A percentile compares a stretch with the other conserved stretches of the same genome.
Evolutionary conservation across 2,329 filamentous ascomycete genomes (phyloP).

Genomic region (Zopfia rhizophila): DNA sequence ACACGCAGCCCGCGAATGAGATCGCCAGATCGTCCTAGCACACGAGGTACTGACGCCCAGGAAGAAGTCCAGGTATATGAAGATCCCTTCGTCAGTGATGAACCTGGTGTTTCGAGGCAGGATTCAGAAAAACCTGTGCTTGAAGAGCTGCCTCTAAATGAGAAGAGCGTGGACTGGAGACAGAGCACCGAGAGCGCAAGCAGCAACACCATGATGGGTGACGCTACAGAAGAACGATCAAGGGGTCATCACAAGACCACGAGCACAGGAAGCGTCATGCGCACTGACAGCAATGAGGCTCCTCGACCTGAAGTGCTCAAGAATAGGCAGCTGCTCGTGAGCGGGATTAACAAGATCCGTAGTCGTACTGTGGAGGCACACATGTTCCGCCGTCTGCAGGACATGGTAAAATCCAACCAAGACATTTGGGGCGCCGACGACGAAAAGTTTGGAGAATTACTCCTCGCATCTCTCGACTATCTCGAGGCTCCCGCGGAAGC

Average conservation of each 20-base stretch:
- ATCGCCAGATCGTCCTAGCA: constrained; percentile 47
- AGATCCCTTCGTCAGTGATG: constrained; percentile 59
- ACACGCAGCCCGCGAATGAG: constrained; percentile 42
- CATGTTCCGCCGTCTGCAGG: constrained; percentile 81
- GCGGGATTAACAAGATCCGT: constrained; percentile 78
- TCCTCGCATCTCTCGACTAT: constrained; percentile 76
- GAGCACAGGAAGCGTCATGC: constrained; percentile 48
- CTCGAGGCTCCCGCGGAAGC: constrained; percentile 67
- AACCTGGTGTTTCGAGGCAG: constrained; percentile 33
- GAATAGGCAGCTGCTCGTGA: constrained; percentile 71
- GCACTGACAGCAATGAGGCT: constrained; percentile 40
- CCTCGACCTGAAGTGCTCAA: constrained; percentile 55
- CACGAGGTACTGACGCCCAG: constrained; percentile 41
- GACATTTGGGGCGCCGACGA: constrained; percentile 73
- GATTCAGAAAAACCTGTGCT: constrained; percentile 58
- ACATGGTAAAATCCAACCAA: constrained; percentile 73
- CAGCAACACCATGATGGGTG: constrained; percentile 40
- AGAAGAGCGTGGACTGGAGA: constrained; percentile 52
- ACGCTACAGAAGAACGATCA: constrained; percentile 34
- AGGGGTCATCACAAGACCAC: constrained; percentile 50
- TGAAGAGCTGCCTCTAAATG: constrained; percentile 62
- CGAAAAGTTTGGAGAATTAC: constrained; percentile 74
- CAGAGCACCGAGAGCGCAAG: constrained; percentile 41
- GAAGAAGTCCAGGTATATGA: constrained; percentile 64
- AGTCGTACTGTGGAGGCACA: constrained; percentile 80